A percentile compares a stretch with the other conserved stretches of the same genome.
Evolutionary conservation across 1,284 basidiomycete species (phyloP).

Genomic region (Tilletiopsis washingtonensis): DNA sequence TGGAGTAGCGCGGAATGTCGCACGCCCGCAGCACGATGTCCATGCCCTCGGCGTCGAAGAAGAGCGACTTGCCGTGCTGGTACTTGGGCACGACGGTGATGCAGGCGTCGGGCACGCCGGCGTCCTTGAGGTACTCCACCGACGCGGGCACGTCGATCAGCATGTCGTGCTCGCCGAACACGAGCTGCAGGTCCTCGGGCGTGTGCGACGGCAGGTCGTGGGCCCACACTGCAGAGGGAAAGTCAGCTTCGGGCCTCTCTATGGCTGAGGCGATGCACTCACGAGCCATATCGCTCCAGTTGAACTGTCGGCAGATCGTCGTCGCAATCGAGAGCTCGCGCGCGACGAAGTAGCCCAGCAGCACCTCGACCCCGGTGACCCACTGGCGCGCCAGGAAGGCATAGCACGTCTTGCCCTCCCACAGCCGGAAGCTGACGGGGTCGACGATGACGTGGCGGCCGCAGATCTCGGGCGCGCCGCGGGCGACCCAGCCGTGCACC

Average conservation of each 20-base stretch:
- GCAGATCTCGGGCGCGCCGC: conserved; percentile 11
- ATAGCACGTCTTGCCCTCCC: conserved; percentile 18
- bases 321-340: conserved; percentile 14
- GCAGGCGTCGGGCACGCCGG: conserved; percentile 9
- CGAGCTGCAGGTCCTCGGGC: conserved; percentile 7
- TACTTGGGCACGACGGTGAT: conserved; percentile 9
- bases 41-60: conserved; percentile 5
- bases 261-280: background rate
- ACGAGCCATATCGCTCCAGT: conserved; percentile 12
- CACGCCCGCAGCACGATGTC: background rate
- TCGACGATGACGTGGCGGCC: conserved; percentile 14
- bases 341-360: conserved; percentile 22
- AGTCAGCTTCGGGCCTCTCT: conserved; percentile 1
- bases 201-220: conserved; percentile 8
- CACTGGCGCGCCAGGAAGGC: conserved; percentile 11
- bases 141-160: conserved; percentile 16
- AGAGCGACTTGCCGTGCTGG: conserved; percentile 12
- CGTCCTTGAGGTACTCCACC: conserved; percentile 9
- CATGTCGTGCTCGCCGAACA: conserved; percentile 12
- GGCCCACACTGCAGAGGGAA: conserved; percentile 7
- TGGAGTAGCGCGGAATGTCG: too few species aligned
- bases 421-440: conserved; percentile 19
- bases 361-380: conserved; percentile 13
- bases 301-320: conserved; percentile 14
- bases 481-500: conserved; percentile 15